These are phyloP conservation scores for Verbascum thapsus DNA, from an alignment of 257 asterid genomes.

Conservation along the genomic window DNA sequence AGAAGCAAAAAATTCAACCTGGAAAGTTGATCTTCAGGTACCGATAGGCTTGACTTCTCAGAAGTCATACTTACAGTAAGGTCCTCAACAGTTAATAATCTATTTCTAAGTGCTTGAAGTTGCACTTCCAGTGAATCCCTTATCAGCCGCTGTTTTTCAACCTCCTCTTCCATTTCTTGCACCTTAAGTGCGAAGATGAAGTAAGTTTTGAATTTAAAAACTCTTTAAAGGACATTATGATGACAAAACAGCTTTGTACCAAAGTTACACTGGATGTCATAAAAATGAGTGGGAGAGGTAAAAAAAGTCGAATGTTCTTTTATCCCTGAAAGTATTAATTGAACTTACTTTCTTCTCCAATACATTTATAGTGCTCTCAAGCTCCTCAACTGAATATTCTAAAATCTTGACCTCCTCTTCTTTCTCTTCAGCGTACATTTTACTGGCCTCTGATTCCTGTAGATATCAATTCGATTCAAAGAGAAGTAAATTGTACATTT, in stretches of 20 bases:
- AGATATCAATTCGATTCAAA: conserved; percentile 32
- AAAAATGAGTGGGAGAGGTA: neutral
- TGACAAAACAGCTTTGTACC: conserved; percentile 1
- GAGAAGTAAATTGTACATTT: conserved; percentile 26
- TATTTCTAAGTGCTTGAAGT: conserved; percentile 64
- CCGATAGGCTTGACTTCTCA: conserved; percentile 44
- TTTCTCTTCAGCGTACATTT: conserved; percentile 79
- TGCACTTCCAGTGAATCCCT: conserved; percentile 68
- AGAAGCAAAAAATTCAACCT: conserved; percentile 49
- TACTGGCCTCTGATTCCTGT: conserved; percentile 76
- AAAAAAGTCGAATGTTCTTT: neutral
- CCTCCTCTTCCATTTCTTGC: conserved; percentile 81
- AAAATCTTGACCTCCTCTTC: conserved; percentile 91
- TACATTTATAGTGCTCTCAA: conserved; percentile 80
- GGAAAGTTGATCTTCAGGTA: conserved; percentile 42
- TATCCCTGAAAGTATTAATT: conserved; percentile 13
- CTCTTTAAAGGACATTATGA: conserved; percentile 14
- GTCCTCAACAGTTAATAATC: conserved; percentile 69
- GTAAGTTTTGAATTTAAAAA: conserved; percentile 18
- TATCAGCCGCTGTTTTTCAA: conserved; percentile 52
- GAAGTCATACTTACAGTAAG: conserved; percentile 56
- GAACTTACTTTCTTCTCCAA: conserved; percentile 76
- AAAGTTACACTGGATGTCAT: conserved; percentile 4
- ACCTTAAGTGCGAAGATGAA: conserved; percentile 50
- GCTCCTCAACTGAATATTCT: conserved; percentile 85